Conservation (phyloP, 2,329 filamentous ascomycete genomes). For the Talaromyces sp. region DNA sequence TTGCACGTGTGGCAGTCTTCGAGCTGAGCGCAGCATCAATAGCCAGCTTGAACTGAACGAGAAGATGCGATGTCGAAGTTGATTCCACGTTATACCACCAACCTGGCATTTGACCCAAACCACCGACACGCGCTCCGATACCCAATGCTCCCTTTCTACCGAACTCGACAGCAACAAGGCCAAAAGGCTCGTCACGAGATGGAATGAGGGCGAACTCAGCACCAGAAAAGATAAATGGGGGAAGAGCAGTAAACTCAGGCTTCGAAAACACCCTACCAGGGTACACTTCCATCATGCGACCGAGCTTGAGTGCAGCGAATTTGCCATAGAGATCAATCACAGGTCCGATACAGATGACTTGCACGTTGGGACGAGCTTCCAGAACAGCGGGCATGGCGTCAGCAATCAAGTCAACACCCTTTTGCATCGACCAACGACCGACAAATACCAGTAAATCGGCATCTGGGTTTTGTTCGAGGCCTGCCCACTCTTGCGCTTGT, state of each 20-base stretch:
- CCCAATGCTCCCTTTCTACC: constrained; percentile 69
- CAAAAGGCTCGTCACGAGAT: constrained; percentile 70
- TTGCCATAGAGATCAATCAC: constrained; percentile 71
- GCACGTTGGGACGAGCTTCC: constrained; percentile 61
- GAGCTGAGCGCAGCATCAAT: constrained; percentile 64
- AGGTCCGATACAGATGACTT: constrained; percentile 66
- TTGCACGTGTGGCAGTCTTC: constrained; percentile 57
- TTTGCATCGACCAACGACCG: constrained; percentile 70
- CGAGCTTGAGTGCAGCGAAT: constrained; percentile 67
- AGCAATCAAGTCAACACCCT: constrained; percentile 69
- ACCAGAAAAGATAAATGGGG: constrained; percentile 67
- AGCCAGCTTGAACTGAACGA: constrained; percentile 66
- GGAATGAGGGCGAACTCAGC: constrained; percentile 71
- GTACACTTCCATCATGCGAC: constrained; percentile 66
- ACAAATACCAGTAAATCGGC: constrained; percentile 70
- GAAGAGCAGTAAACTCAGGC: constrained; percentile 68
- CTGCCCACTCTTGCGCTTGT: constrained; percentile 70
- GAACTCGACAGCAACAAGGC: constrained; percentile 69
- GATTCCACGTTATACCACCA: constrained; percentile 73
- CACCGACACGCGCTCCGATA: constrained; percentile 67
- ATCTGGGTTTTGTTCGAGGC: constrained; percentile 62
- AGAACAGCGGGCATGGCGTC: constrained; percentile 67
- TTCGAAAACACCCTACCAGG: constrained; percentile 67
- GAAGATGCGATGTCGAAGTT: constrained; percentile 63
- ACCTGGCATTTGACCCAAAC: constrained; percentile 69